These are phyloP conservation scores for Trichoderma virens DNA, from an alignment of 495 filamentous ascomycete genomes.

Conservation along the genomic window DNA sequence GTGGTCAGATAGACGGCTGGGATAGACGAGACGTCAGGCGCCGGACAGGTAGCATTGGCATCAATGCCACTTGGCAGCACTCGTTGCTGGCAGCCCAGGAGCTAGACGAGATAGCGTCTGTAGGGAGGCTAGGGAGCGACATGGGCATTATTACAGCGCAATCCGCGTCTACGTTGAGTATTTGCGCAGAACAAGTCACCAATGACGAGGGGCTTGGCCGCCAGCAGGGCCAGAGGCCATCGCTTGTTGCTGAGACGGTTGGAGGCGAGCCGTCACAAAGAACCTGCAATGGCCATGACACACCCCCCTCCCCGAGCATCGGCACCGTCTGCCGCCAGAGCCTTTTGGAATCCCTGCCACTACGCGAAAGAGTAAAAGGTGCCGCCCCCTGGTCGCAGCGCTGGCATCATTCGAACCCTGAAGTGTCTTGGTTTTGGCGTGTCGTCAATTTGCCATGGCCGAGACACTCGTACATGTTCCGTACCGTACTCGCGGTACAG, in stretches of 20 bases:
- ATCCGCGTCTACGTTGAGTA: not conserved
- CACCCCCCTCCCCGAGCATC: slow-evolving; percentile 2
- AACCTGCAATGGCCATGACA: not conserved
- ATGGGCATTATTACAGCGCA: not conserved
- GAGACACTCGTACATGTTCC: not conserved
- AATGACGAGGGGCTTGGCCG: not conserved
- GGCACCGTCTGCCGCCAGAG: slow-evolving; percentile 7
- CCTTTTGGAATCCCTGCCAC: not conserved
- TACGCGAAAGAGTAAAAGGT: slow-evolving; percentile 6
- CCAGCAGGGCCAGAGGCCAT: not conserved
- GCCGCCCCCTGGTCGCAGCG: slow-evolving; percentile 4
- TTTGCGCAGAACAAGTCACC: not conserved
- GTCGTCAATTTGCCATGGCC: slow-evolving; percentile 1
- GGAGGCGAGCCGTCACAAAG: not conserved
- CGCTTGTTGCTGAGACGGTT: not conserved
- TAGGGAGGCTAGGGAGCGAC: not conserved
- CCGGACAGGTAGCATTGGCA: slow-evolving; percentile 4
- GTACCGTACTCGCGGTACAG: no score
- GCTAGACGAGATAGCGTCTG: not conserved
- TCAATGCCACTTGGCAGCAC: slow-evolving; percentile 5
- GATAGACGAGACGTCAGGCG: slow-evolving; percentile 3
- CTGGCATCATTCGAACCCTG: slow-evolving; percentile 2
- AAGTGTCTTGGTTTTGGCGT: not conserved
- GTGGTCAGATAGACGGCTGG: slow-evolving; percentile 5
- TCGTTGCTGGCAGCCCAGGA: not conserved